Evolutionary conservation across 345 rosid genomes (phyloP), one percentile per base, ranked within the genome.

Genomic region (Populus alba): DNA sequence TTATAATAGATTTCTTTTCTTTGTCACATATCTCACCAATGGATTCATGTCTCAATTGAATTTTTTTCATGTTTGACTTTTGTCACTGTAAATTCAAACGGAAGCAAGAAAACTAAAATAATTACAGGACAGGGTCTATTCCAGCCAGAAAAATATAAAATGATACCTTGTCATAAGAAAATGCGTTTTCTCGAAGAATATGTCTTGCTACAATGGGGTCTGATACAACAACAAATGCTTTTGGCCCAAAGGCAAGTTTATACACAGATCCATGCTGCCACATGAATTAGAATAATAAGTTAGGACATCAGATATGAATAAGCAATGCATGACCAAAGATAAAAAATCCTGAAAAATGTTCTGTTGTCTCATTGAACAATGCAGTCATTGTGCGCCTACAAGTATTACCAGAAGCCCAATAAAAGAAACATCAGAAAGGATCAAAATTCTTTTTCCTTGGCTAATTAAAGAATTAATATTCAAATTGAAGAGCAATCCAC

Each of bases 221-320:
- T 1, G 99, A 95, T 79, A 93, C 91, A 75, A 95, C 98, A 79
- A 95, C 98, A 86, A 95, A 95, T 12, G 99, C 92, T 80, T 95
- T 95, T 57, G 98, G 99, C 57, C 99, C 99, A 89, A 95, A 95
- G 68, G 99, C 98, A 82, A 95, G 99, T 73, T 95, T 95, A 79
- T 91, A 95, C 22, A 95, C 93, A 20, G 97, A 88, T 72, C 98
- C 98, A 78, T 93, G 92, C 99, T 95, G 94, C 73, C 80, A 72
- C 47, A 79, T 68, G 15, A 68, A 62, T 76, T 47, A 75, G 66
- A 81, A 33, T 22, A 47, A 53, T 35, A 71, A 43, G 29, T 66
- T 23, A 20, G 22, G 59, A 31, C 41, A 66, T 33, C 72, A 66
- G 68, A 53, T 59, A 51, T 10, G 33, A 8, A 61, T 22, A 68